Conservation (phyloP, 2,329 filamentous ascomycete species). For the Volutella citrinella region DNA sequence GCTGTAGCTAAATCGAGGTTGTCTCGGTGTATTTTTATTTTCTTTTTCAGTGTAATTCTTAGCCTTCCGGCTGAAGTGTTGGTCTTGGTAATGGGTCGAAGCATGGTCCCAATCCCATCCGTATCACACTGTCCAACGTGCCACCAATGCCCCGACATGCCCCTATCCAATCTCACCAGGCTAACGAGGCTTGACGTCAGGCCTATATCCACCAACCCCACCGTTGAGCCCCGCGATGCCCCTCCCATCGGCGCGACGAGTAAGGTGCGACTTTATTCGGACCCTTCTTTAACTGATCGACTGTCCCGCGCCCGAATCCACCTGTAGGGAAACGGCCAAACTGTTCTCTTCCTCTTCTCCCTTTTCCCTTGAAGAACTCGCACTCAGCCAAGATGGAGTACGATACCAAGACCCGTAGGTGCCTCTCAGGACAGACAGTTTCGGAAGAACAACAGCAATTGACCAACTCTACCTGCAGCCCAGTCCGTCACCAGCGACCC, state of each 20-base stretch:
- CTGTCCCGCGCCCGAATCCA: no score
- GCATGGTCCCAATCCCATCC: no score
- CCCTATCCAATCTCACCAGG: constrained; percentile 14
- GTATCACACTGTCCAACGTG: no score
- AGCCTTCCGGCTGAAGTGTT: no score
- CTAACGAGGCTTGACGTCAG: constrained; percentile 26
- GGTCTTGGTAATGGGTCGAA: no score
- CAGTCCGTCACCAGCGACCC: constrained; percentile 77
- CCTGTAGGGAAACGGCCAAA: no score
- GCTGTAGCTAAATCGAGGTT: no score
- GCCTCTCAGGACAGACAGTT: not conserved
- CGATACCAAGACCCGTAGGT: constrained; percentile 70
- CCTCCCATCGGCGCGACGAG: constrained; percentile 17
- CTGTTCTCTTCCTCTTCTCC: not conserved
- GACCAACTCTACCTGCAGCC: constrained; percentile 45
- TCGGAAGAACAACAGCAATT: no score
- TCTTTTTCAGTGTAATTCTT: no score
- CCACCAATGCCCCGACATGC: no score
- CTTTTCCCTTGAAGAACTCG: not conserved
- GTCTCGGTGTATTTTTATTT: constrained; percentile 4
- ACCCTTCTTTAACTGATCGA: no score
- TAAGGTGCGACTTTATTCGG: no score
- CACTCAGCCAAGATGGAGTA: constrained; percentile 58
- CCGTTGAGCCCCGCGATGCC: constrained; percentile 25
- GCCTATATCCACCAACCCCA: constrained; percentile 19